These are phyloP conservation scores for Tylopilus sp. DNA, from an alignment of 1,284 basidiomycete species.

Conservation along the genomic window DNA sequence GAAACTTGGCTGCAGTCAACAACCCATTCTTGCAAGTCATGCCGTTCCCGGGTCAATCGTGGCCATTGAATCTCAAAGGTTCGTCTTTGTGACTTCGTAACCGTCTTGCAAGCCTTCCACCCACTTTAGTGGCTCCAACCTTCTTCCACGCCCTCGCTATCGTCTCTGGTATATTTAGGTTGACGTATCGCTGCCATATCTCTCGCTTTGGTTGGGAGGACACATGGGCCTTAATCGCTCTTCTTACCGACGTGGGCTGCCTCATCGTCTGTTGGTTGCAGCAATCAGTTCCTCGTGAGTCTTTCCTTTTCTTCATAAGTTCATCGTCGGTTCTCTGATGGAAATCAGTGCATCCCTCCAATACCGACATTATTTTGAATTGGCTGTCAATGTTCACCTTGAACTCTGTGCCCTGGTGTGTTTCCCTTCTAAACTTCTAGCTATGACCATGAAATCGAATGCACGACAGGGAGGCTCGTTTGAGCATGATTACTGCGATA, in stretches of 20 bases:
- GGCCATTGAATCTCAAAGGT: conserved; percentile 21
- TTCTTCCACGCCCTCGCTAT: conserved; percentile 14
- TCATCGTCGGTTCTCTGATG: background rate
- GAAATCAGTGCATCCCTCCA: conserved; percentile 1
- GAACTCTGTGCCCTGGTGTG: conserved; percentile 17
- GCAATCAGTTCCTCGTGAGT: conserved; percentile 8
- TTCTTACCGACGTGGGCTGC: conserved; percentile 13
- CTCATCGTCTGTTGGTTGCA: conserved; percentile 12
- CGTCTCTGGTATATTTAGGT: conserved; percentile 19
- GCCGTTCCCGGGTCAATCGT: conserved; percentile 16
- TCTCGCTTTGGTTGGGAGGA: conserved; percentile 23
- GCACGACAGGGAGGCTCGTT: conserved; percentile 12
- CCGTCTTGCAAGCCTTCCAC: background rate
- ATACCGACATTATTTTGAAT: background rate
- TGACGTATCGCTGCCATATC: conserved; percentile 12
- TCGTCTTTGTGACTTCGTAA: background rate
- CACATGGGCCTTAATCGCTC: conserved; percentile 19
- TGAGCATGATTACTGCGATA: conserved; percentile 19
- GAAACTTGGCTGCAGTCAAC: no score
- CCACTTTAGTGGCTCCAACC: conserved; percentile 3
- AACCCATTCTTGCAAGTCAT: no score
- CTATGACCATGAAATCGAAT: background rate
- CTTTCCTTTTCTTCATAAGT: background rate
- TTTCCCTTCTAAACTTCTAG: background rate
- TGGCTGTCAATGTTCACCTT: background rate